Base-by-base conservation (phyloP, 352 stramenopile species). In the Thalassiosira mediterranea region DNA sequence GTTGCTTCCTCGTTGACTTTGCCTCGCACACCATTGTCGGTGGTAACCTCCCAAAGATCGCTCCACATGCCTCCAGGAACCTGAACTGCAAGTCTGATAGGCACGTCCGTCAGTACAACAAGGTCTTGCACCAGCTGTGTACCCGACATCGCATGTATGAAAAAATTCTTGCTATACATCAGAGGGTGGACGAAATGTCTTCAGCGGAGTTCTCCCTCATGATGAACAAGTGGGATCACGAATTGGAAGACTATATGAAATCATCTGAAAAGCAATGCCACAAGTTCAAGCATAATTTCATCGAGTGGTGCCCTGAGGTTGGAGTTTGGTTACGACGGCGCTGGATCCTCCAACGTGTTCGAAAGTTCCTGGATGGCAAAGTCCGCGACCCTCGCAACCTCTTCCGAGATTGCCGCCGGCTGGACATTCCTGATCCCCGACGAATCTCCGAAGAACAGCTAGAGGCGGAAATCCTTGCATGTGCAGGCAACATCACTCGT, bases 201-300 rank as follows among this genome's bases (percentile, higher is more conserved):
- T 10, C 4, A n/a, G 2, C 17, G 47, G 23, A 31, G n/a, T 28
- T 49, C 32, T 31, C 7, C 0, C 17, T 49, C 1, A 17, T 31
- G 3, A 21, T 68, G 0, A 47, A 68, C 21, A 52, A 52, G 21
- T 68, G 58, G 58, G 58, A 68, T 44, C 4, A n/a, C 4, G 37
- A 68, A 28, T 4, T 34, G 23, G 28, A 15, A 5, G 42, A 68
- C 15, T 42, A 37, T 28, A n/a, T 52, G 38, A 8, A 19, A 15
- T 42, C 13, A 48, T 38, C 58, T 11, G 58, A 68, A 40, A 37
- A 42, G 2, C 3, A n/a, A 15, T 58, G 58, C 28, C 44, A 57
- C 3, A 32, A 57, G 17, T 26, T 31, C 7, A 52, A 52, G 5
- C 40, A 54, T 44, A 10, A 29, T n/a, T 15, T 29, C 28, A 19